phyloP scores from a whole-genome alignment of 176 grass and related monocot species.

The Thalia dealbata region DNA sequence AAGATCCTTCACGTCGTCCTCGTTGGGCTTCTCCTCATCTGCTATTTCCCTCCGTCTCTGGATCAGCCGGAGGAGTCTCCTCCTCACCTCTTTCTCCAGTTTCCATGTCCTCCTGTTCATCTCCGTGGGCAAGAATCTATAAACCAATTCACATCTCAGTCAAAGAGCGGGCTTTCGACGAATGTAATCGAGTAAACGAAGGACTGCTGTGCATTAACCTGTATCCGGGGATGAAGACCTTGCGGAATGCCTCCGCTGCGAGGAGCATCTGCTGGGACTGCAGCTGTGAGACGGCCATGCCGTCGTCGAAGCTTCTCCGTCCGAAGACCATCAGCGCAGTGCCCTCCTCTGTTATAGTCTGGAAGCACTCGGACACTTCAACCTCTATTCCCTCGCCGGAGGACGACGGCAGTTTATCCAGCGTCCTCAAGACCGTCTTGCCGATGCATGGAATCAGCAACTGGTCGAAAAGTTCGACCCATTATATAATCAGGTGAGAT shows the following conservation, averaged over 20 bases:
- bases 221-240: conserved; percentile 86
- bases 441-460: conserved; percentile 56
- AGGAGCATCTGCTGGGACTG: conserved; percentile 67
- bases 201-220: conserved; percentile 23
- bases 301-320: conserved; percentile 62
- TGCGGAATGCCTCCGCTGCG: conserved; percentile 71
- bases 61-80: conserved; percentile 46
- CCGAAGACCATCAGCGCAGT: conserved; percentile 61
- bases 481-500: not conserved
- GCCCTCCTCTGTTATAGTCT: conserved; percentile 61
- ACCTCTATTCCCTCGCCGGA: conserved; percentile 73
- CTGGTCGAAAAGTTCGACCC: conserved; percentile 39
- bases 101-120: conserved; percentile 66
- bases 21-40: not conserved
- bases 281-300: conserved; percentile 53
- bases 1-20: conserved; percentile 43
- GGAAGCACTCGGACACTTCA: conserved; percentile 79
- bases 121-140: conserved; percentile 72
- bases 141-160: not conserved
- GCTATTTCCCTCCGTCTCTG: conserved; percentile 35
- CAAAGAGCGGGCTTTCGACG: too few relatives aligned
- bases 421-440: conserved; percentile 43
- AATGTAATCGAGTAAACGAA: too few relatives aligned
- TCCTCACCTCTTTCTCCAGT: conserved; percentile 54
- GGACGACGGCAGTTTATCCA: conserved; percentile 42